Conservation (phyloP, 495 filamentous ascomycete genomes). For the Hypoxylon perforatum region DNA sequence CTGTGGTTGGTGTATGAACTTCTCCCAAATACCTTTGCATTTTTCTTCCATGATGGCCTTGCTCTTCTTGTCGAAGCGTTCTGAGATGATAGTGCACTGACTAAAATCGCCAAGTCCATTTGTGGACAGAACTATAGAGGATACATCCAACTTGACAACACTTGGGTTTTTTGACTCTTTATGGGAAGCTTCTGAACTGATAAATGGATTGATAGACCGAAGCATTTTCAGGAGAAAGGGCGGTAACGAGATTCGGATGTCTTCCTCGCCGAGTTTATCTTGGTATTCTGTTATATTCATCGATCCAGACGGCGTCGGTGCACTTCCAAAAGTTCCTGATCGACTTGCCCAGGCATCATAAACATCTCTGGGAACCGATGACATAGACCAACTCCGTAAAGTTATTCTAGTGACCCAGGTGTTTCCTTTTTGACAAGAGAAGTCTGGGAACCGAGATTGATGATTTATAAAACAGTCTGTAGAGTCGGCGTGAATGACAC, state of each 20-base stretch:
- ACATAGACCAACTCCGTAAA: constrained; percentile 9
- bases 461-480: constrained; percentile 1
- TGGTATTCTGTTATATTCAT: background rate
- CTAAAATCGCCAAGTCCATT: constrained; percentile 35
- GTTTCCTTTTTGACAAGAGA: constrained; percentile 22
- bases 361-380: background rate
- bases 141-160: constrained; percentile 9
- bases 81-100: constrained; percentile 24
- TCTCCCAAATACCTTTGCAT: constrained; percentile 23
- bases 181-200: background rate
- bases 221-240: background rate
- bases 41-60: background rate
- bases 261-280: background rate
- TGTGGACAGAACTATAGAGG: constrained; percentile 29
- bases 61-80: background rate
- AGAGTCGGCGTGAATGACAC: constrained; percentile 3
- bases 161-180: background rate
- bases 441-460: constrained; percentile 3
- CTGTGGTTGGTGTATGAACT: constrained; percentile 34
- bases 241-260: constrained; percentile 4
- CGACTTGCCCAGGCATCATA: background rate
- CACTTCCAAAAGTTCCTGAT: background rate
- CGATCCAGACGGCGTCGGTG: background rate
- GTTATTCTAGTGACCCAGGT: constrained; percentile 17
- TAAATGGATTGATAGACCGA: background rate